Evolutionary conservation across 371 early-diverging fungal species (phyloP).

Genomic region (Phascolomyces articulosus): DNA sequence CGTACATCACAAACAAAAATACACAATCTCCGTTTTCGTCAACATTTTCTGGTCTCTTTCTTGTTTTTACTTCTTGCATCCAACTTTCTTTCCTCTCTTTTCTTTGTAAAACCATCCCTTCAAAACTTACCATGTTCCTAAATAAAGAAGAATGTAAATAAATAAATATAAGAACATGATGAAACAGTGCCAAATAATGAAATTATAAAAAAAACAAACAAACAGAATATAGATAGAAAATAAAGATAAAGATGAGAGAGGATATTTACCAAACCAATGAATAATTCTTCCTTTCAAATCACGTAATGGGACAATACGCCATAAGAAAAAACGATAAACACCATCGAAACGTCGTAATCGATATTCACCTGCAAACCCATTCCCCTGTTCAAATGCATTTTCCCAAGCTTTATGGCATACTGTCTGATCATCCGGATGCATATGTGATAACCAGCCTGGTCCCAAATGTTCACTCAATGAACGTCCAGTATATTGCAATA

Average conservation of each 20-base stretch:
- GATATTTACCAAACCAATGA: conserved; percentile 59
- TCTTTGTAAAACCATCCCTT: background rate
- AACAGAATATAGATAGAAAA: background rate
- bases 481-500: conserved; percentile 57
- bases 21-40: too few relatives aligned
- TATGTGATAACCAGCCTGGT: conserved; percentile 51
- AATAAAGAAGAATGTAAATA: too few relatives aligned
- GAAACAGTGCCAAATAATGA: conserved; percentile 20
- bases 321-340: conserved; percentile 62
- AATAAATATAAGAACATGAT: too few relatives aligned
- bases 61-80: too few relatives aligned
- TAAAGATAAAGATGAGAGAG: background rate
- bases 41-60: too few relatives aligned
- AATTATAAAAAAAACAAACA: background rate
- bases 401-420: conserved; percentile 57
- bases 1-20: too few relatives aligned
- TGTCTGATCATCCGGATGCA: conserved; percentile 63
- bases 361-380: conserved; percentile 64
- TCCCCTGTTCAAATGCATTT: conserved; percentile 56
- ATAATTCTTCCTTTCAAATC: conserved; percentile 62
- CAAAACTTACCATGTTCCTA: conserved; percentile 26
- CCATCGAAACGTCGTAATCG: conserved; percentile 64
- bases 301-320: conserved; percentile 63
- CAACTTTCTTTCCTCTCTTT: background rate
- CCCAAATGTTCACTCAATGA: conserved; percentile 56